A percentile compares a stretch with the other conserved stretches of the same genome.
These are phyloP conservation scores for Bryoerythrophyllum caledonicum DNA, from an alignment of 225 moss, liverwort and hornwort species.

Conservation along the genomic window DNA sequence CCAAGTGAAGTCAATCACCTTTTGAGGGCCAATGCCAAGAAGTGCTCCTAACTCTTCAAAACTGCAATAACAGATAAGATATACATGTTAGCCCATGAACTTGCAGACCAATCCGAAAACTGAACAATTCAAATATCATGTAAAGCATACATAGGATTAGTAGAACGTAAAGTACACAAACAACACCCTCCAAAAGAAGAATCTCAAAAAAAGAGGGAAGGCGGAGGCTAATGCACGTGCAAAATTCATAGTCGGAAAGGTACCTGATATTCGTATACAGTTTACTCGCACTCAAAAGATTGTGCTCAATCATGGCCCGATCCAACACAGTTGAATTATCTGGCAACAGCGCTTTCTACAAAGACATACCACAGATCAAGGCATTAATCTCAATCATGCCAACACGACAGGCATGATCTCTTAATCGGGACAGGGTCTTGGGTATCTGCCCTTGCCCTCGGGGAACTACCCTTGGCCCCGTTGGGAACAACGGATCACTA, in stretches of 20 bases:
- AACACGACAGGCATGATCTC: too few relatives aligned
- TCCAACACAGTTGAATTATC: conserved; percentile 97
- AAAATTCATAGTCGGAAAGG: conserved; percentile 8
- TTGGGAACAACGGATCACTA: too few relatives aligned
- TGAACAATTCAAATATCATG: conserved; percentile 10
- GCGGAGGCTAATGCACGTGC: not conserved
- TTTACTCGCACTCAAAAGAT: conserved; percentile 97
- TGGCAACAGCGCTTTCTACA: conserved; percentile 90
- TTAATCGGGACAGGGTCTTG: too few relatives aligned
- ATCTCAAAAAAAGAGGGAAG: not conserved
- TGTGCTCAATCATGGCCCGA: conserved; percentile 99
- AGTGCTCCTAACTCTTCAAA: conserved; percentile 98
- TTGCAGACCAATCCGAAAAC: conserved; percentile 15
- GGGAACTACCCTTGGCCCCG: too few relatives aligned
- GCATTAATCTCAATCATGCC: conserved; percentile 10
- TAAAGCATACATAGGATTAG: not conserved
- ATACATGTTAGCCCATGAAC: conserved; percentile 6
- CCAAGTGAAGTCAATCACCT: conserved; percentile 49
- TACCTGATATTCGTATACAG: conserved; percentile 98
- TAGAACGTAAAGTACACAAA: not conserved
- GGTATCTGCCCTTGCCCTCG: too few relatives aligned
- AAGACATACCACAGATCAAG: conserved; percentile 13
- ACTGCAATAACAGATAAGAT: conserved; percentile 51
- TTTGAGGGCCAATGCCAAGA: conserved; percentile 95
- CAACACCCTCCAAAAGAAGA: not conserved